Conservation (phyloP, 2,329 filamentous ascomycete species). For the Fusarium nematophilum region DNA sequence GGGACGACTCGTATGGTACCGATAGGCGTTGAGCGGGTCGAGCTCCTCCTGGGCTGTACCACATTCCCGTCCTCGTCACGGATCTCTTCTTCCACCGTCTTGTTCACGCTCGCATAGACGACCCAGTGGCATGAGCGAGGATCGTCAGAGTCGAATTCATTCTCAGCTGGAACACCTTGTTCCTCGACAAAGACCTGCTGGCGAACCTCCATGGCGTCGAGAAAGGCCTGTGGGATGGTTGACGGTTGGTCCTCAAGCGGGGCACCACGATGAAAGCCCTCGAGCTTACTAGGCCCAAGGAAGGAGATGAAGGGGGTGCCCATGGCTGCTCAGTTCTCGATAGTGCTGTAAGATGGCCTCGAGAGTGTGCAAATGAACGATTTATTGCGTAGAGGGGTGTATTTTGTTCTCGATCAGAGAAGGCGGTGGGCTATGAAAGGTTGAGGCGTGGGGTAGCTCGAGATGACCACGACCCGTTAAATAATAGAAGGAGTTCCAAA, state of each 20-base stretch:
- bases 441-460: no score
- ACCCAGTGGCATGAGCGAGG: conserved; percentile 86
- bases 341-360: neutral
- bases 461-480: no score
- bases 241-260: conserved; percentile 57
- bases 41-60: conserved; percentile 56
- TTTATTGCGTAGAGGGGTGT: neutral
- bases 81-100: conserved; percentile 55
- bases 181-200: conserved; percentile 70
- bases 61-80: conserved; percentile 57
- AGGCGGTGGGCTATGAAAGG: neutral
- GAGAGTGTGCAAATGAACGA: no score
- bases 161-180: conserved; percentile 68
- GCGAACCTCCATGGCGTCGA: conserved; percentile 72
- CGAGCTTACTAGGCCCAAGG: conserved; percentile 62
- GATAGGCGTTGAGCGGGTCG: conserved; percentile 63
- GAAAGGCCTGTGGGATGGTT: conserved; percentile 65
- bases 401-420: neutral
- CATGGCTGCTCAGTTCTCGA: conserved; percentile 48
- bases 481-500: no score
- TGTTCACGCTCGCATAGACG: conserved; percentile 75
- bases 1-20: conserved; percentile 85
- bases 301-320: conserved; percentile 62
- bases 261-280: conserved; percentile 56
- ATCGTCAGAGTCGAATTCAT: conserved; percentile 87